Evolutionary conservation across 768 basidiomycete genomes (phyloP).

Genomic region (Megacollybia marginata): DNA sequence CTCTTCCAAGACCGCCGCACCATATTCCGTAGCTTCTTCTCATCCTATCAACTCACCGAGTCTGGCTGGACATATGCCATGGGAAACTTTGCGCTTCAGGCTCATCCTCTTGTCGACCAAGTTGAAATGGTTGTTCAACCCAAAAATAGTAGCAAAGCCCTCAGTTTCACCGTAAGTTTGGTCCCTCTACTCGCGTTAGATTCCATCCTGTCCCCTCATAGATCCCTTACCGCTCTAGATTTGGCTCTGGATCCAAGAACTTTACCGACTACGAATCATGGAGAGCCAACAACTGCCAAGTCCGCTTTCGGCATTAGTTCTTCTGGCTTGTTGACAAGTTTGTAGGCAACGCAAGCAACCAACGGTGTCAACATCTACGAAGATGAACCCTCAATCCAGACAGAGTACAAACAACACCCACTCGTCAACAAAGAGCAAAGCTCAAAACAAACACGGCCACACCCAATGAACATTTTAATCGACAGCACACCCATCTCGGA

Average conservation of each 20-base stretch:
- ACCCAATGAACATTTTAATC: conserved; percentile 37
- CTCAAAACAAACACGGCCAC: conserved; percentile 22
- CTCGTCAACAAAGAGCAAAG: background rate
- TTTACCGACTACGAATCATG: conserved; percentile 46
- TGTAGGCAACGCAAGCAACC: conserved; percentile 32
- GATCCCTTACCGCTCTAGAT: conserved; percentile 54
- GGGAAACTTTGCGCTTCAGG: conserved; percentile 47
- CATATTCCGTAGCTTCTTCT: conserved; percentile 30
- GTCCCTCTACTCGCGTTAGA: background rate
- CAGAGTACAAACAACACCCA: conserved; percentile 25
- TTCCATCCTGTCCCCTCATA: conserved; percentile 9
- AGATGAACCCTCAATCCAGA: conserved; percentile 18
- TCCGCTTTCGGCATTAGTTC: no score
- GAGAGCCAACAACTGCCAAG: conserved; percentile 40
- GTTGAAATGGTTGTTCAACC: conserved; percentile 19
- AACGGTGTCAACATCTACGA: conserved; percentile 39
- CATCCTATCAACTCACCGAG: conserved; percentile 33
- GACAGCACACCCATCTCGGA: conserved; percentile 38
- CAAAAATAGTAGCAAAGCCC: background rate
- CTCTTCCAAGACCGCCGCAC: background rate
- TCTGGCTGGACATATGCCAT: conserved; percentile 36
- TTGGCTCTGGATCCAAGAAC: conserved; percentile 34
- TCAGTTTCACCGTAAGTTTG: conserved; percentile 31
- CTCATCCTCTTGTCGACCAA: conserved; percentile 42
- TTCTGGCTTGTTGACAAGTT: no score